These are phyloP conservation scores for Colletotrichum chrysophilum DNA, from an alignment of 2,329 filamentous ascomycete species.

Conservation along the genomic window DNA sequence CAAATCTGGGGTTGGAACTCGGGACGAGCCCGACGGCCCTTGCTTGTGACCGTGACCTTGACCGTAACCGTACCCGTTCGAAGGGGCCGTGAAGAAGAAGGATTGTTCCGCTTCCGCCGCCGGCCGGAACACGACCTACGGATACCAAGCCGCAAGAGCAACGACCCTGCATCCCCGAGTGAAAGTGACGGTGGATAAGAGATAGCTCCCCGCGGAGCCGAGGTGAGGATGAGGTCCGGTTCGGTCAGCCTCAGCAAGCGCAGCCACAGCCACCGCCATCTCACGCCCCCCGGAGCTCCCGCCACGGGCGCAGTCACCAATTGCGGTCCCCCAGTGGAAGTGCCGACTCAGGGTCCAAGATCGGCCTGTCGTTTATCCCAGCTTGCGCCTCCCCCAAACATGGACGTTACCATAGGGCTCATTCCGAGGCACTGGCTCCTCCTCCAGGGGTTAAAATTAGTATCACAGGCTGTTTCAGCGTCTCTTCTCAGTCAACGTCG, in stretches of 20 bases:
- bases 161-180: background rate
- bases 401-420: background rate
- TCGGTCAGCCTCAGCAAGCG: background rate
- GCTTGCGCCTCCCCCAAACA: background rate
- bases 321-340: background rate
- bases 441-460: conserved; percentile 1
- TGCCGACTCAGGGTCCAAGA: background rate
- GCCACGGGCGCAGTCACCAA: background rate
- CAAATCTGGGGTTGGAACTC: background rate
- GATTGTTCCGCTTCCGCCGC: background rate
- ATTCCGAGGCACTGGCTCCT: background rate
- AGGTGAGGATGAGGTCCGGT: background rate
- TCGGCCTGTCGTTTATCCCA: background rate
- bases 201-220: background rate
- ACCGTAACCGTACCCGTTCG: background rate
- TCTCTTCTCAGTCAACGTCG: background rate
- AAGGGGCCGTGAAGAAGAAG: background rate
- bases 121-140: background rate
- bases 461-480: conserved; percentile 13
- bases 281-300: background rate
- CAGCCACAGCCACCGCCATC: background rate
- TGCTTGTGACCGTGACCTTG: background rate
- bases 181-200: background rate
- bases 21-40: background rate
- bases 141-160: background rate